phyloP scores from a whole-genome alignment of 2,329 filamentous ascomycete species.

The Hymenoscyphus repandus region DNA sequence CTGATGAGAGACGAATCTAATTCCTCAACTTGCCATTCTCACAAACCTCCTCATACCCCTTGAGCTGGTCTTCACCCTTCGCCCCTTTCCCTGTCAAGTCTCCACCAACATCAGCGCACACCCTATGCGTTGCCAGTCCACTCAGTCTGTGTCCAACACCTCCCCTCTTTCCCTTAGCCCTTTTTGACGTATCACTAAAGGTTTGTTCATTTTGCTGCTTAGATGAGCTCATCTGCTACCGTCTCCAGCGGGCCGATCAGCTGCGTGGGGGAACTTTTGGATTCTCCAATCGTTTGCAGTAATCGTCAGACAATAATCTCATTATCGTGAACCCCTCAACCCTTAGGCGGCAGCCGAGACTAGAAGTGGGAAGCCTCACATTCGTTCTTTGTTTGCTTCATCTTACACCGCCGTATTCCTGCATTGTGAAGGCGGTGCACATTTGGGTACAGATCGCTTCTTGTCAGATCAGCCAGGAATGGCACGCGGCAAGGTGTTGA shows the following conservation, averaged over 20 bases:
- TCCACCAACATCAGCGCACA: too few species aligned
- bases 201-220: neutral
- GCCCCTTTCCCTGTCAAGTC: too few species aligned
- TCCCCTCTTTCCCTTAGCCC: too few species aligned
- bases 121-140: too few species aligned
- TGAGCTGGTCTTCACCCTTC: too few species aligned
- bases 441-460: constrained; percentile 1
- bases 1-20: too few species aligned
- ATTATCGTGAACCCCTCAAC: constrained; percentile 7
- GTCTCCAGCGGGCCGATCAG: neutral
- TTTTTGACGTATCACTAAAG: neutral
- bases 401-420: constrained; percentile 9
- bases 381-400: constrained; percentile 5
- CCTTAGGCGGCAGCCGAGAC: constrained; percentile 2
- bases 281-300: constrained; percentile 3
- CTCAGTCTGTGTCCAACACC: too few species aligned
- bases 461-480: constrained; percentile 3
- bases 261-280: constrained; percentile 1
- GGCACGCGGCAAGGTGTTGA: constrained; percentile 1
- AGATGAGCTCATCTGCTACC: neutral
- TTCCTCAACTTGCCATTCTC: too few species aligned
- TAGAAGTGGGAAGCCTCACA: constrained; percentile 9
- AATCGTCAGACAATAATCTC: constrained; percentile 5
- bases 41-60: too few species aligned
- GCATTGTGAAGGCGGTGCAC: constrained; percentile 9